Conservation (phyloP, 2,329 filamentous ascomycete genomes). For the Pseudopyrenochaeta lycopersici region DNA sequence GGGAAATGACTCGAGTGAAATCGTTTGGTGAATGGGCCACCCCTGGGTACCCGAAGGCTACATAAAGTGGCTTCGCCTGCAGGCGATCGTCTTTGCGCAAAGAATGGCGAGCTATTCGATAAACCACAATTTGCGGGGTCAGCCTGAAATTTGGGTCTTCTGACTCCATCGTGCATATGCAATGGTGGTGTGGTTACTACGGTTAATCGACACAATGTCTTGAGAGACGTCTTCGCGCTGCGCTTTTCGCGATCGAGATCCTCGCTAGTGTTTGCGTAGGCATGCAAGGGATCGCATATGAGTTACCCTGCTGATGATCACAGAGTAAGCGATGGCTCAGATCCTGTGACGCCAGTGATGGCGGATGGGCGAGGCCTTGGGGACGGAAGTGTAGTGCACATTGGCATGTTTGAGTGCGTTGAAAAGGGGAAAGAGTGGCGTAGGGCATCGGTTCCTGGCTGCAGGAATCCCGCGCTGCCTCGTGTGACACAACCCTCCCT, state of each 20-base stretch:
- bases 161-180: not conserved
- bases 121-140: not conserved
- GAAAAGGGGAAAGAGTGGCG: not conserved
- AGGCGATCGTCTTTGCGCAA: not conserved
- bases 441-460: not conserved
- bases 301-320: too few relatives aligned
- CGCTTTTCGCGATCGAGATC: not conserved
- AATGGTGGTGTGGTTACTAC: not conserved
- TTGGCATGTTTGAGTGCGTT: not conserved
- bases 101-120: not conserved
- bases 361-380: not conserved
- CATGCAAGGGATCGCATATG: too few relatives aligned
- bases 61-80: slow-evolving; percentile 1
- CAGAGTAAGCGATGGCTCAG: not conserved
- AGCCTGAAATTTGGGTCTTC: not conserved
- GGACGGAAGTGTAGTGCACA: not conserved
- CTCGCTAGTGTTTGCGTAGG: not conserved
- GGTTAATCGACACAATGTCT: too few relatives aligned
- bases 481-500: not conserved
- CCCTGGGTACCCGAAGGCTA: slow-evolving; percentile 2
- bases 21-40: slow-evolving; percentile 2
- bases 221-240: too few relatives aligned
- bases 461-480: too few relatives aligned
- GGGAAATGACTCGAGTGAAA: not conserved
- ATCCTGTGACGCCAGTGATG: not conserved